phyloP scores from a whole-genome alignment of 306 rosid genomes.

The Vachellia pachyceras region DNA sequence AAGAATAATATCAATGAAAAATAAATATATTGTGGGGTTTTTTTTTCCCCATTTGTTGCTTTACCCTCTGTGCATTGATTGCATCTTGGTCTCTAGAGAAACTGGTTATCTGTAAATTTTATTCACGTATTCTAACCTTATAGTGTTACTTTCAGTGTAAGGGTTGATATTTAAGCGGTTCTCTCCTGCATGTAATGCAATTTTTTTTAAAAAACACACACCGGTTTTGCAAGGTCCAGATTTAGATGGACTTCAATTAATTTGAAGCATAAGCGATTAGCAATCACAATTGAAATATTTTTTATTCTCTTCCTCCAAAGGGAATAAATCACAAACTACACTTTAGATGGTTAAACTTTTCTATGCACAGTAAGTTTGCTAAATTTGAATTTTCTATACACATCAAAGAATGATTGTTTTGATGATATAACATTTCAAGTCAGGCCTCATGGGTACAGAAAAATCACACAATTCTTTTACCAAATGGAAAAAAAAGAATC shows the following conservation, averaged over 20 bases:
- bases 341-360: not conserved
- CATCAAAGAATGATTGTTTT: slow-evolving; percentile 33
- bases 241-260: not conserved
- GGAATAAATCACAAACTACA: not conserved
- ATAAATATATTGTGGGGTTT: not conserved
- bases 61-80: not conserved
- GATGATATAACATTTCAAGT: slow-evolving; percentile 22
- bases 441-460: slow-evolving; percentile 3
- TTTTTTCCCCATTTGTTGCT: not conserved
- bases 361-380: not conserved
- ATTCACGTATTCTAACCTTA: too few relatives aligned
- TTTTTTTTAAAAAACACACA: not conserved
- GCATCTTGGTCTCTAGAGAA: not conserved
- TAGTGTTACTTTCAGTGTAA: too few relatives aligned
- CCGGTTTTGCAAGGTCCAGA: not conserved
- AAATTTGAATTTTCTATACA: slow-evolving; percentile 31
- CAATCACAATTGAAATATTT: not conserved
- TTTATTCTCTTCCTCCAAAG: not conserved
- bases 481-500: slow-evolving; percentile 3
- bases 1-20: too few relatives aligned
- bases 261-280: not conserved
- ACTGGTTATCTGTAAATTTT: not conserved
- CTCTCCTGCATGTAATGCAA: too few relatives aligned
- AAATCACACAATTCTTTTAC: slow-evolving; percentile 22
- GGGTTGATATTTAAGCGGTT: too few relatives aligned